A percentile compares a stretch with the other conserved stretches of the same genome.
Evolutionary conservation across 176 grass and related monocot genomes (phyloP).

Genomic region (Saccharum spontaneum): DNA sequence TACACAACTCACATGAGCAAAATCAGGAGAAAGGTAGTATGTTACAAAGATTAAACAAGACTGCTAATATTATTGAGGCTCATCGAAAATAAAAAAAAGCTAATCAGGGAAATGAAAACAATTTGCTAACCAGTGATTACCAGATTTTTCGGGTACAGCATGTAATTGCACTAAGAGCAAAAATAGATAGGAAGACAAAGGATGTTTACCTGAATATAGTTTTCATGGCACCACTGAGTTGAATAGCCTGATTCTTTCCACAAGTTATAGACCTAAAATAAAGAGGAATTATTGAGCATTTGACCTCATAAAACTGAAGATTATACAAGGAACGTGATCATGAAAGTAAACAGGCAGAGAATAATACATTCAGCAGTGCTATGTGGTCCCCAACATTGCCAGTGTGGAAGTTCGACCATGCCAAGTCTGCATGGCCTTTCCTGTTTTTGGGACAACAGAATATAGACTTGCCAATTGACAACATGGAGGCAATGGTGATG

Average conservation of each 20-base stretch:
- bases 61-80: too few relatives aligned
- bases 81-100: too few relatives aligned
- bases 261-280: conserved; percentile 62
- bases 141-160: too few relatives aligned
- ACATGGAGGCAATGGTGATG: conserved; percentile 56
- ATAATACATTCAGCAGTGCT: conserved; percentile 65
- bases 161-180: neutral
- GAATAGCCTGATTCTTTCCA: conserved; percentile 42
- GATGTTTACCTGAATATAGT: conserved; percentile 69
- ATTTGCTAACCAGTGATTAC: too few relatives aligned
- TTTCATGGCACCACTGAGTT: conserved; percentile 85
- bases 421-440: conserved; percentile 74
- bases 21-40: too few relatives aligned
- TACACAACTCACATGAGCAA: too few relatives aligned
- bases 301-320: neutral
- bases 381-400: conserved; percentile 79
- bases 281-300: too few relatives aligned
- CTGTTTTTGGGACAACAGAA: conserved; percentile 73
- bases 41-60: too few relatives aligned
- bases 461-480: conserved; percentile 48
- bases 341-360: too few relatives aligned
- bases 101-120: too few relatives aligned
- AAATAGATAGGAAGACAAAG: neutral
- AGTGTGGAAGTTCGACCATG: conserved; percentile 26
- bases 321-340: too few relatives aligned